phyloP scores from a whole-genome alignment of 2,329 filamentous ascomycete genomes.

The Harringtonia lauricola region DNA sequence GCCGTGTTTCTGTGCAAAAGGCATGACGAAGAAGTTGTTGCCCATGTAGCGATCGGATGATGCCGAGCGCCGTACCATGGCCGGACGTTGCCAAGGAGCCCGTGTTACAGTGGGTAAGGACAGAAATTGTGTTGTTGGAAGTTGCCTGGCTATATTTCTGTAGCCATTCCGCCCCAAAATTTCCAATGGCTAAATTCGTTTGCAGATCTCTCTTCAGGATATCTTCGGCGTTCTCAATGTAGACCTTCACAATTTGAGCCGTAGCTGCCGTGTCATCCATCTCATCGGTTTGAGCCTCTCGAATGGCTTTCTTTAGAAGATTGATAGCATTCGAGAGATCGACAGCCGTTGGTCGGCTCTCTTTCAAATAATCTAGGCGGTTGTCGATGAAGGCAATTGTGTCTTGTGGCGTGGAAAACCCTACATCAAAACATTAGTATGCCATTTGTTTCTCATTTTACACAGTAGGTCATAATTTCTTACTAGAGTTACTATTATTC shows the following conservation, averaged over 20 bases:
- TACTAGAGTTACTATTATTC: conserved; percentile 38
- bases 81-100: conserved; percentile 93
- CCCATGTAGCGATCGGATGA: conserved; percentile 72
- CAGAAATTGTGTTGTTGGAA: conserved; percentile 49
- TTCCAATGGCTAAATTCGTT: conserved; percentile 80
- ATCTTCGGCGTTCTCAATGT: conserved; percentile 69
- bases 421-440: conserved; percentile 2
- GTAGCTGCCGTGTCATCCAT: conserved; percentile 29
- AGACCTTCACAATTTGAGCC: conserved; percentile 52
- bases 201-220: conserved; percentile 80
- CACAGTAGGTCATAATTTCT: conserved; percentile 10
- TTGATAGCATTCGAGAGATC: conserved; percentile 84
- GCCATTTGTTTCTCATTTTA: not conserved
- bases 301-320: conserved; percentile 59
- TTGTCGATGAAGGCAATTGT: conserved; percentile 62
- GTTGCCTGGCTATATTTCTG: conserved; percentile 42
- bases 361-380: conserved; percentile 77
- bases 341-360: conserved; percentile 85
- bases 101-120: conserved; percentile 96
- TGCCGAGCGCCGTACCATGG: conserved; percentile 92
- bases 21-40: conserved; percentile 62
- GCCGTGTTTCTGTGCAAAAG: conserved; percentile 93
- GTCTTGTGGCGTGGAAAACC: conserved; percentile 36
- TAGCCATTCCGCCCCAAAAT: conserved; percentile 77
- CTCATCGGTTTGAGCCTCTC: conserved; percentile 30